A percentile compares a stretch with the other conserved stretches of the same genome.
Evolutionary conservation across 164 flowering plant genomes (phyloP).

Genomic region (Chimonanthus praecox): DNA sequence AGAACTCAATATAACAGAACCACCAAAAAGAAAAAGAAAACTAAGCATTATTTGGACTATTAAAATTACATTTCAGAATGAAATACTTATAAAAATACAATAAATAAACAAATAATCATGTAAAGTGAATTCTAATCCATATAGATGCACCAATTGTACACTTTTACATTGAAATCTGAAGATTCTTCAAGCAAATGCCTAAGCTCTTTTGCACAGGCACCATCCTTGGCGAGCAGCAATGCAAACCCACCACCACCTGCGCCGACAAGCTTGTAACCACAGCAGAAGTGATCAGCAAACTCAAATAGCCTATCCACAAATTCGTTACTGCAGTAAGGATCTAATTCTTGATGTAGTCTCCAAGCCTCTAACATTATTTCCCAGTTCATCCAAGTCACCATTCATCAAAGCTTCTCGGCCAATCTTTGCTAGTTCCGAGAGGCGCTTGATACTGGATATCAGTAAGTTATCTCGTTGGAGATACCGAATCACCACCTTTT

Average conservation of each 20-base stretch:
- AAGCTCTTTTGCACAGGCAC: constrained; percentile 42
- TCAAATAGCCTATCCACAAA: constrained; percentile 79
- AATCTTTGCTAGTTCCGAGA: constrained; percentile 77
- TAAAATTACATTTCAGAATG: neutral
- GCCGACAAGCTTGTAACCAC: constrained; percentile 96
- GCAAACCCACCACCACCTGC: constrained; percentile 99
- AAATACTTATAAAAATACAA: no score
- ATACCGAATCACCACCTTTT: constrained; percentile 87
- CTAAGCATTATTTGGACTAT: neutral
- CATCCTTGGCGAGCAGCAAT: constrained; percentile 62
- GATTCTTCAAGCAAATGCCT: constrained; percentile 38
- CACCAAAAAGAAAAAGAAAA: no score
- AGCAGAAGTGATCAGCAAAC: constrained; percentile 63
- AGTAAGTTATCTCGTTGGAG: constrained; percentile 82
- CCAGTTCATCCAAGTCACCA: constrained; percentile 70
- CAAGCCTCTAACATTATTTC: constrained; percentile 94
- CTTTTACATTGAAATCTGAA: constrained; percentile 46
- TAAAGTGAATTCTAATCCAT: constrained; percentile 4
- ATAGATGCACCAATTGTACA: constrained; percentile 63
- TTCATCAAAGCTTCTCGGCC: constrained; percentile 97
- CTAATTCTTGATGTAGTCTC: constrained; percentile 96
- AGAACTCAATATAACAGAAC: neutral
- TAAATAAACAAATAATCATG: neutral
- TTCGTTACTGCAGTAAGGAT: constrained; percentile 85
- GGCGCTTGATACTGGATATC: constrained; percentile 92